Conservation (phyloP, 495 filamentous ascomycete genomes). For the Penicillium arizonense region DNA sequence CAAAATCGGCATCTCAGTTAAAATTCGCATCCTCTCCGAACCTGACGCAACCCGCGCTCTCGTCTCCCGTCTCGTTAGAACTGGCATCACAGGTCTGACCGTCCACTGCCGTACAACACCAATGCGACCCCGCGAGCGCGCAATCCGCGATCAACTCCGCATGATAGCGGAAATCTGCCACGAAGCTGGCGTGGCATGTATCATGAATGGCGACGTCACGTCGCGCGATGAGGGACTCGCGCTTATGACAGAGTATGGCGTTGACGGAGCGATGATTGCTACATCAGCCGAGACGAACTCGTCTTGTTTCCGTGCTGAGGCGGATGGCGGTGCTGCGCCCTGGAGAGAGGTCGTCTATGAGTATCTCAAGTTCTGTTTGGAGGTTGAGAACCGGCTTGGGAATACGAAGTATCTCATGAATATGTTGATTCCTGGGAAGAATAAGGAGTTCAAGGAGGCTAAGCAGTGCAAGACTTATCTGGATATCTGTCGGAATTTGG, state of each 20-base stretch:
- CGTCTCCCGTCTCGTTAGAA: slow-evolving; percentile 70
- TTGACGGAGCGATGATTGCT: slow-evolving; percentile 96
- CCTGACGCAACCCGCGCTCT: slow-evolving; percentile 67
- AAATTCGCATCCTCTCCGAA: slow-evolving; percentile 85
- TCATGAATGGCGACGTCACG: slow-evolving; percentile 93
- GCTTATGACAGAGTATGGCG: slow-evolving; percentile 71
- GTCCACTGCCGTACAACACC: slow-evolving; percentile 94
- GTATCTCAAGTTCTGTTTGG: slow-evolving; percentile 69
- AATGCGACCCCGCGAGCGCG: slow-evolving; percentile 87
- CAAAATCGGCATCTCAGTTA: slow-evolving; percentile 89
- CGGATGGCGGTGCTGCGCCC: slow-evolving; percentile 60
- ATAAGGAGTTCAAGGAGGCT: slow-evolving; percentile 53
- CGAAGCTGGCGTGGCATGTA: slow-evolving; percentile 78
- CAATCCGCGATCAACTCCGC: slow-evolving; percentile 78
- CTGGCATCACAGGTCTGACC: slow-evolving; percentile 88
- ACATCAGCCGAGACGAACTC: slow-evolving; percentile 85
- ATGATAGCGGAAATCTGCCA: slow-evolving; percentile 78
- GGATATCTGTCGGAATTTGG: slow-evolving; percentile 60
- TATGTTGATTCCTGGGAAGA: slow-evolving; percentile 82
- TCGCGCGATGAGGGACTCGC: slow-evolving; percentile 62
- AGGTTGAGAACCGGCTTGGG: slow-evolving; percentile 77
- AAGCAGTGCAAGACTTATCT: slow-evolving; percentile 60
- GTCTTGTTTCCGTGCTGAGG: slow-evolving; percentile 70
- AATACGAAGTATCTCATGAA: slow-evolving; percentile 91
- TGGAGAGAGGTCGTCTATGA: slow-evolving; percentile 75